Percentiles rank a stretch among this genome's conserved stretches.
Evolutionary conservation across 495 filamentous ascomycete genomes (phyloP).

Genomic region (Daldinia concentrica): DNA sequence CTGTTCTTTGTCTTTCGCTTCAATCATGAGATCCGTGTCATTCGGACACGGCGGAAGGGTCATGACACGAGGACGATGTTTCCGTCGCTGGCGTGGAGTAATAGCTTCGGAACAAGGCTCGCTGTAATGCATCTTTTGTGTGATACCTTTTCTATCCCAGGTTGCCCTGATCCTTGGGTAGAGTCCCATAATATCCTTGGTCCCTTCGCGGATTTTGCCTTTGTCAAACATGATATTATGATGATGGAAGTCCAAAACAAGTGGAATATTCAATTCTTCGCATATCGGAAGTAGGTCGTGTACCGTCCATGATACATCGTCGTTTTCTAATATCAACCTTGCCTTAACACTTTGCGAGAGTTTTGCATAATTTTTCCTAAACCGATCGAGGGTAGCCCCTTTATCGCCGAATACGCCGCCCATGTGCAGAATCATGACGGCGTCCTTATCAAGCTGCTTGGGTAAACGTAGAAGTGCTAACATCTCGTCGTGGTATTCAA

Average conservation of each 20-base stretch:
- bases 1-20: conserved; percentile 98
- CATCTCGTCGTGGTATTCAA: conserved; percentile 91
- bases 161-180: conserved; percentile 76
- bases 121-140: conserved; percentile 95
- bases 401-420: conserved; percentile 94
- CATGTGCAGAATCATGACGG: conserved; percentile 95
- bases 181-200: conserved; percentile 75
- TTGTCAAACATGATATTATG: conserved; percentile 91
- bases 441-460: conserved; percentile 82
- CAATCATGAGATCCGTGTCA: conserved; percentile 96
- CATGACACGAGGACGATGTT: conserved; percentile 80
- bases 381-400: conserved; percentile 79
- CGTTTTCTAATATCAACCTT: conserved; percentile 90
- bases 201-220: conserved; percentile 80
- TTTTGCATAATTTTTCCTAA: conserved; percentile 76
- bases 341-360: conserved; percentile 76
- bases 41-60: conserved; percentile 82
- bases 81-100: conserved; percentile 77
- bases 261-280: conserved; percentile 90
- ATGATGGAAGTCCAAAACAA: conserved; percentile 94
- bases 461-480: conserved; percentile 80
- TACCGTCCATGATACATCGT: conserved; percentile 88
- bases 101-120: conserved; percentile 80
- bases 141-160: conserved; percentile 87
- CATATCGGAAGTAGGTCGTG: conserved; percentile 92